phyloP scores from a whole-genome alignment of 225 moss, liverwort and hornwort species.

The Sphagnum tenellum region DNA sequence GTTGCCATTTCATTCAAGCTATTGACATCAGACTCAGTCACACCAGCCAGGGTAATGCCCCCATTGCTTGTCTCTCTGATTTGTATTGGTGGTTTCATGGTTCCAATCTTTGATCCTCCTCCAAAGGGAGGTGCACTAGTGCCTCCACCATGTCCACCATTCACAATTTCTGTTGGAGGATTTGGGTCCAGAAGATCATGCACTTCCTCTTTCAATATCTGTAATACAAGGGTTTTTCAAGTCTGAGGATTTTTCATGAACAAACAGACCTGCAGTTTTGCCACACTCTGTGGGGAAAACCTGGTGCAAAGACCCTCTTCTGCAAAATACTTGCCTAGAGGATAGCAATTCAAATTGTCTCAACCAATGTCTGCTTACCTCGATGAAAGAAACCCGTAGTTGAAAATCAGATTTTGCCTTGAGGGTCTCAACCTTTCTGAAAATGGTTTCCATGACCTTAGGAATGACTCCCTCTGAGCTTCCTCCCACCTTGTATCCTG shows the following conservation, averaged over 20 bases:
- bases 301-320: not conserved
- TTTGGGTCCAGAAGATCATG: slow-evolving; percentile 46
- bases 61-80: slow-evolving; percentile 48
- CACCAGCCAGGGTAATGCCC: slow-evolving; percentile 46
- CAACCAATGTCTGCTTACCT: slow-evolving; percentile 14
- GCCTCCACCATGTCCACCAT: not conserved
- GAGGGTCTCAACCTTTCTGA: slow-evolving; percentile 24
- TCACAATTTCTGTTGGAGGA: slow-evolving; percentile 21
- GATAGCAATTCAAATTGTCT: no score
- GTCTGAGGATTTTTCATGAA: not conserved
- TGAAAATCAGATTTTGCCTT: slow-evolving; percentile 33
- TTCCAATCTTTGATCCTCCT: slow-evolving; percentile 10
- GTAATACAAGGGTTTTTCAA: not conserved
- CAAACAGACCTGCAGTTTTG: not conserved
- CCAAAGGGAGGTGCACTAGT: slow-evolving; percentile 23
- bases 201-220: slow-evolving; percentile 54
- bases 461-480: slow-evolving; percentile 51
- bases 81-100: slow-evolving; percentile 42
- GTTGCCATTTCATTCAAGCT: slow-evolving; percentile 38
- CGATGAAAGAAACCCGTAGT: slow-evolving; percentile 48
- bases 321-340: no score
- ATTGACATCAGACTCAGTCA: slow-evolving; percentile 43
- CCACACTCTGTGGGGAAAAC: not conserved
- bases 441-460: slow-evolving; percentile 45
- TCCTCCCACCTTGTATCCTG: slow-evolving; percentile 47